A percentile compares a stretch with the other conserved stretches of the same genome.
Evolutionary conservation across 768 basidiomycete species (phyloP).

Genomic region (Sistotremastrum suecicum): DNA sequence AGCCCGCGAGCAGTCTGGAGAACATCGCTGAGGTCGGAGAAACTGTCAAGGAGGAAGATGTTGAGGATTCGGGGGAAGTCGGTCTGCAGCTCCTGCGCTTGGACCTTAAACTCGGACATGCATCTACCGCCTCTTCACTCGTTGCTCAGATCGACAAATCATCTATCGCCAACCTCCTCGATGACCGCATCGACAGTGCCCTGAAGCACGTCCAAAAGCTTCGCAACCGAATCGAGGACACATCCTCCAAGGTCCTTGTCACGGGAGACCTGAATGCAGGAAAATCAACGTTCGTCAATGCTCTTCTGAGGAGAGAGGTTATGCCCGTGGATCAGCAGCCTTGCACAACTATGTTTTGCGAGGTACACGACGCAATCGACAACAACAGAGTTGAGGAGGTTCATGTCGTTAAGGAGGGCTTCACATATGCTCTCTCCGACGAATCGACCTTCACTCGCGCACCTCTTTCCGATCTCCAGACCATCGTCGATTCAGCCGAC

Average conservation of each 20-base stretch:
- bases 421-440: slow-evolving; percentile 54
- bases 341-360: slow-evolving; percentile 92
- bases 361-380: slow-evolving; percentile 83
- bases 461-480: slow-evolving; percentile 57
- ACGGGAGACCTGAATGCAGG: slow-evolving; percentile 98
- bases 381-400: slow-evolving; percentile 73
- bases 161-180: slow-evolving; percentile 84
- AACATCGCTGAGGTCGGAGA: slow-evolving; percentile 35
- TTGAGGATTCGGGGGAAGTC: slow-evolving; percentile 16
- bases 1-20: slow-evolving; percentile 19
- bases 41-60: slow-evolving; percentile 16
- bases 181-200: slow-evolving; percentile 65
- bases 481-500: slow-evolving; percentile 65
- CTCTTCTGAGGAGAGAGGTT: slow-evolving; percentile 75
- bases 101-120: slow-evolving; percentile 80
- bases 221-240: slow-evolving; percentile 76
- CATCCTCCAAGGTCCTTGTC: slow-evolving; percentile 89
- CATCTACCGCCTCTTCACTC: slow-evolving; percentile 46
- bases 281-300: slow-evolving; percentile 97
- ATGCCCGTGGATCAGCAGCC: slow-evolving; percentile 99
- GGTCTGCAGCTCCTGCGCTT: slow-evolving; percentile 76
- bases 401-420: slow-evolving; percentile 61
- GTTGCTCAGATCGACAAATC: slow-evolving; percentile 87
- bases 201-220: slow-evolving; percentile 74
- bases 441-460: slow-evolving; percentile 63